These are phyloP conservation scores for Cystobasidiaceae sp. DNA, from an alignment of 1,284 basidiomycete species.

Conservation along the genomic window DNA sequence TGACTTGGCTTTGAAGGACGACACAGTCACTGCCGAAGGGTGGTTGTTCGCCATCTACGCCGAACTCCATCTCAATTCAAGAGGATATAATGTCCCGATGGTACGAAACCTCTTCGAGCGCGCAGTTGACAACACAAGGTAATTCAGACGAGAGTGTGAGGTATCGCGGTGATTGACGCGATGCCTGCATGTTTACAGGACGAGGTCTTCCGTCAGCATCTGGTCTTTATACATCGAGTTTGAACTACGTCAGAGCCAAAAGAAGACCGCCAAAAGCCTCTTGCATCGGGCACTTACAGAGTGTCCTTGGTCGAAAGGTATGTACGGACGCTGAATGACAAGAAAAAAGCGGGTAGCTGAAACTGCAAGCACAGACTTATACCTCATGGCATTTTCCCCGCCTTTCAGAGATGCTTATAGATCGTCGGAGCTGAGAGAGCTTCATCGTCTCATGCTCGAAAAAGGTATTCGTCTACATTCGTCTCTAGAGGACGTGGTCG, in stretches of 20 bases:
- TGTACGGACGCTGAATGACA: too few species aligned
- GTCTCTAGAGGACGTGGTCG: conserved; percentile 61
- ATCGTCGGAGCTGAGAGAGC: conserved; percentile 59
- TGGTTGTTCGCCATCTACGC: conserved; percentile 44
- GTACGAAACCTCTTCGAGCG: conserved; percentile 42
- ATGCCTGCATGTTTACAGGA: conserved; percentile 57
- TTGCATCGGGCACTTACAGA: conserved; percentile 74
- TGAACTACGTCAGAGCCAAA: conserved; percentile 62
- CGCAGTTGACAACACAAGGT: conserved; percentile 37
- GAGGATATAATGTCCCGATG: conserved; percentile 35
- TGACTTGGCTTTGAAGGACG: conserved; percentile 59
- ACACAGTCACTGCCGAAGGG: conserved; percentile 52
- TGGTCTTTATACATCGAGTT: conserved; percentile 80
- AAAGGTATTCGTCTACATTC: conserved; percentile 66
- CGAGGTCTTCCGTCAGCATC: conserved; percentile 60
- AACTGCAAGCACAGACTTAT: conserved; percentile 58
- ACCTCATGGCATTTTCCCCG: conserved; percentile 74
- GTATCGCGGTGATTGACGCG: conserved; percentile 18
- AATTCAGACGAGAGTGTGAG: neutral
- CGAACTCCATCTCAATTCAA: conserved; percentile 40
- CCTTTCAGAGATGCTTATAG: conserved; percentile 62
- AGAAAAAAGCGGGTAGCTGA: too few species aligned
- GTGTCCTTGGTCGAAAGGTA: conserved; percentile 74
- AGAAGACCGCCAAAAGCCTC: conserved; percentile 65
- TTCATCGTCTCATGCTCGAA: conserved; percentile 75